These are phyloP conservation scores for Trichoderma hamatum DNA, from an alignment of 2,329 filamentous ascomycete genomes.

Conservation along the genomic window DNA sequence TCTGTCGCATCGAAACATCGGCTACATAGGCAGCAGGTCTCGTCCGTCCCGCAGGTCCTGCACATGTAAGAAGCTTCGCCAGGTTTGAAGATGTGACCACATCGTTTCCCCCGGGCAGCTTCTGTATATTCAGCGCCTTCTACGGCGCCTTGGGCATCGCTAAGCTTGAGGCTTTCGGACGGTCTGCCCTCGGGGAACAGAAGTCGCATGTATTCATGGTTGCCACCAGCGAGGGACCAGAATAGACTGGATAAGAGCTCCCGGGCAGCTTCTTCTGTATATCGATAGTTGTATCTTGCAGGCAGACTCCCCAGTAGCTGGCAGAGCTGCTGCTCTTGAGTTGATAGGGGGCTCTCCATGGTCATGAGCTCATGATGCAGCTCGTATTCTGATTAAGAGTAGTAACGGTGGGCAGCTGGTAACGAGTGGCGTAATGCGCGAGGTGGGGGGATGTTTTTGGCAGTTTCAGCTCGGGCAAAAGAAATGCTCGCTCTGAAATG, in stretches of 20 bases:
- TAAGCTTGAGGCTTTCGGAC: conserved; percentile 70
- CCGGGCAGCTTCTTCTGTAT: conserved; percentile 68
- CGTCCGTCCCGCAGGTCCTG: conserved; percentile 90
- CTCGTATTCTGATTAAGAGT: background rate
- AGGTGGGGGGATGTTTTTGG: conserved; percentile 12
- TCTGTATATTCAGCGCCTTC: conserved; percentile 95
- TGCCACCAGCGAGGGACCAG: conserved; percentile 78
- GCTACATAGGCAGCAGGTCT: conserved; percentile 93
- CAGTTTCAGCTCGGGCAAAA: background rate
- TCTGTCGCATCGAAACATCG: conserved; percentile 95
- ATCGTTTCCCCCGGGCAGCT: conserved; percentile 86
- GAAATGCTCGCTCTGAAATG: background rate
- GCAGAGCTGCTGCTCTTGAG: conserved; percentile 80
- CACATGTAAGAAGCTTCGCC: conserved; percentile 95
- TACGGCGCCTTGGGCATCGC: conserved; percentile 85
- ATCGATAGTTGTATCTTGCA: conserved; percentile 72
- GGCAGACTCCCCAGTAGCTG: conserved; percentile 80
- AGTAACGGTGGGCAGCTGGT: background rate
- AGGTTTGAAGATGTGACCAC: conserved; percentile 94
- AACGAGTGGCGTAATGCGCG: conserved; percentile 4
- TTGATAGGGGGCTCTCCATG: conserved; percentile 60
- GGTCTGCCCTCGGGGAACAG: conserved; percentile 81
- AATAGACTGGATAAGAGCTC: conserved; percentile 82
- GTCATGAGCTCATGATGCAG: conserved; percentile 38
- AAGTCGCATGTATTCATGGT: conserved; percentile 71